Evolutionary conservation across 1,284 basidiomycete genomes (phyloP).

Genomic region (Meripilus lineatus): DNA sequence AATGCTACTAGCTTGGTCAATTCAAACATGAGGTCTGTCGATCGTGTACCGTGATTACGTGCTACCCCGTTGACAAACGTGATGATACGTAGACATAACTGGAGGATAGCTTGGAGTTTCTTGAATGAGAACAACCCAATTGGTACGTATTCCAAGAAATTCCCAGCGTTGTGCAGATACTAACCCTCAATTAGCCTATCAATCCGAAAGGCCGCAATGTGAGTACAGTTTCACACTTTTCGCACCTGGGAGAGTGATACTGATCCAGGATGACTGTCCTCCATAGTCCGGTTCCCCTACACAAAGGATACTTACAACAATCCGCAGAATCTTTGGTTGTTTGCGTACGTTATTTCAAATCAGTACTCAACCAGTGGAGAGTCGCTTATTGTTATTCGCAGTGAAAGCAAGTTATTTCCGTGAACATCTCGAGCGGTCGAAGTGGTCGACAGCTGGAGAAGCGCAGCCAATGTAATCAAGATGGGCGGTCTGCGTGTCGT

Average conservation of each 20-base stretch:
- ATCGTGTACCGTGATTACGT: background rate
- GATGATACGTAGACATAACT: constrained; percentile 36
- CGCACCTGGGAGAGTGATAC: background rate
- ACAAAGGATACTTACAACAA: constrained; percentile 61
- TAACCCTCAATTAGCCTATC: constrained; percentile 23
- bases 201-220: constrained; percentile 32
- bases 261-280: background rate
- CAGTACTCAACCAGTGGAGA: background rate
- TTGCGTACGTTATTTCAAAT: constrained; percentile 37
- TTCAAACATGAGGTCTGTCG: constrained; percentile 41
- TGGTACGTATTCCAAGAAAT: no score
- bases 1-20: constrained; percentile 41
- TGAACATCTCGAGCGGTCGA: background rate
- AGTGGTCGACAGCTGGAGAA: no score
- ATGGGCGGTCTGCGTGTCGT: no score
- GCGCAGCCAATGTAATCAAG: no score
- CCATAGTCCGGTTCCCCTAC: constrained; percentile 51
- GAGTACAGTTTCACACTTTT: constrained; percentile 9
- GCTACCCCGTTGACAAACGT: background rate
- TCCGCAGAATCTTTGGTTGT: constrained; percentile 55
- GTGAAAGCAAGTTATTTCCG: constrained; percentile 5
- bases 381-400: background rate
- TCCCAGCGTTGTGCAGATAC: no score
- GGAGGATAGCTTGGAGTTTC: constrained; percentile 35
- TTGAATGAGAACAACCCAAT: constrained; percentile 21